These are phyloP conservation scores for Talaromyces sp. DNA, from an alignment of 2,329 filamentous ascomycete species.

Conservation along the genomic window DNA sequence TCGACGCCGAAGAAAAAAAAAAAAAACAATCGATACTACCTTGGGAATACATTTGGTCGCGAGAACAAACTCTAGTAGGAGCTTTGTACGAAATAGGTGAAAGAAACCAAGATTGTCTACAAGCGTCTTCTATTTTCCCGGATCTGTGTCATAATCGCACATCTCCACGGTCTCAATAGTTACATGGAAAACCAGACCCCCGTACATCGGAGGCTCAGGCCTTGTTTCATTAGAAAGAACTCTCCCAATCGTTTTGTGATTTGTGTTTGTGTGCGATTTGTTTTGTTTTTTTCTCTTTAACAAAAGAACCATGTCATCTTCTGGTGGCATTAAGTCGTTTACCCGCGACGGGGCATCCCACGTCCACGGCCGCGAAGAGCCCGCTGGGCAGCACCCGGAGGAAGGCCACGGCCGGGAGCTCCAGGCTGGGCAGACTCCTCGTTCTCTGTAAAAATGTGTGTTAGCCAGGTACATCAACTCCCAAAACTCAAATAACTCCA, in stretches of 20 bases:
- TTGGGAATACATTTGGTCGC: neutral
- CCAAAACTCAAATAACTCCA: neutral
- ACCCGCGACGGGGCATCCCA: conserved; percentile 69
- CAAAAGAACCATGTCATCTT: conserved; percentile 18
- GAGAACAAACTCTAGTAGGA: no score
- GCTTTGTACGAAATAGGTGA: neutral
- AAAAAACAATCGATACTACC: neutral
- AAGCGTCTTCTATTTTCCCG: conserved; percentile 7
- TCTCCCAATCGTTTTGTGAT: conserved; percentile 15
- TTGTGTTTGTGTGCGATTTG: neutral
- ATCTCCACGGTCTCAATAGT: conserved; percentile 4
- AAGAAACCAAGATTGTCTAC: neutral
- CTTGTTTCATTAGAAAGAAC: conserved; percentile 16
- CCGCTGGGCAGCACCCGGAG: conserved; percentile 82
- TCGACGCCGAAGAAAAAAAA: no score
- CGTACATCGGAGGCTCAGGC: neutral
- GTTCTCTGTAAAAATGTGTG: conserved; percentile 60
- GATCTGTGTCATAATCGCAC: neutral
- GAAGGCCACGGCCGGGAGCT: conserved; percentile 73
- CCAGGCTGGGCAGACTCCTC: conserved; percentile 88
- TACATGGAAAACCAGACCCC: conserved; percentile 1
- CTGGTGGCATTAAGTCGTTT: conserved; percentile 29
- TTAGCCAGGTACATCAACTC: conserved; percentile 18
- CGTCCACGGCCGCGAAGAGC: conserved; percentile 83
- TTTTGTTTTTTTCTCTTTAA: no score